A percentile compares a stretch with the other conserved stretches of the same genome.
These are phyloP conservation scores for Boletus sp. DNA, from an alignment of 768 basidiomycete species.

Conservation along the genomic window DNA sequence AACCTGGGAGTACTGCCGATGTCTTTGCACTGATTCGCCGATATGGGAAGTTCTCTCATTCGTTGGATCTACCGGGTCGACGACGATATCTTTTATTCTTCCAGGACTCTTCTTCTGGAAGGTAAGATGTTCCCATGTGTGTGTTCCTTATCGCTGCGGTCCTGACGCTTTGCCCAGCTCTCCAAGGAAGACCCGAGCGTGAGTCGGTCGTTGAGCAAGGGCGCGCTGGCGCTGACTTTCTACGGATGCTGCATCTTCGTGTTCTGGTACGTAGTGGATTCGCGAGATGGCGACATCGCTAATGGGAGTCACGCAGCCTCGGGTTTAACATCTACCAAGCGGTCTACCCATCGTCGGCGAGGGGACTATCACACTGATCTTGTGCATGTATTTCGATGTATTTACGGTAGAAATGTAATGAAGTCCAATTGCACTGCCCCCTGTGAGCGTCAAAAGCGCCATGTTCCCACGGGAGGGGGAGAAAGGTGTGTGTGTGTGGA, in stretches of 20 bases:
- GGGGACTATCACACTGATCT: constrained; percentile 4
- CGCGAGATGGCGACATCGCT: background rate
- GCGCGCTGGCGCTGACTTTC: constrained; percentile 60
- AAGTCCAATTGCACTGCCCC: constrained; percentile 2
- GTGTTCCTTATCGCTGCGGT: background rate
- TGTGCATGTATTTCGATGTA: background rate
- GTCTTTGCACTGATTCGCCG: constrained; percentile 11
- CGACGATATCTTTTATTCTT: constrained; percentile 94
- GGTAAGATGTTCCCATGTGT: constrained; percentile 40
- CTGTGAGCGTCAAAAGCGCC: background rate
- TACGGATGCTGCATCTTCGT: constrained; percentile 81
- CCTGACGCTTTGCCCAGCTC: constrained; percentile 42
- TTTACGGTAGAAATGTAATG: constrained; percentile 2
- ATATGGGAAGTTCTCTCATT: constrained; percentile 78
- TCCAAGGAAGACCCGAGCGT: constrained; percentile 61
- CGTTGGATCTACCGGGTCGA: constrained; percentile 95
- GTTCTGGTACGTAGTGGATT: constrained; percentile 69
- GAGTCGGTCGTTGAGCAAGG: constrained; percentile 51
- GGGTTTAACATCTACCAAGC: constrained; percentile 77
- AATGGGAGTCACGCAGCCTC: constrained; percentile 44
- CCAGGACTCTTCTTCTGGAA: constrained; percentile 94
- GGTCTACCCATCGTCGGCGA: constrained; percentile 31
- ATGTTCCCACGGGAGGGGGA: constrained; percentile 26
- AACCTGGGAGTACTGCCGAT: background rate
- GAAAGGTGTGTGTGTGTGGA: background rate